These are phyloP conservation scores for Penicillium sp. DNA, from an alignment of 2,329 filamentous ascomycete species.

Conservation along the genomic window DNA sequence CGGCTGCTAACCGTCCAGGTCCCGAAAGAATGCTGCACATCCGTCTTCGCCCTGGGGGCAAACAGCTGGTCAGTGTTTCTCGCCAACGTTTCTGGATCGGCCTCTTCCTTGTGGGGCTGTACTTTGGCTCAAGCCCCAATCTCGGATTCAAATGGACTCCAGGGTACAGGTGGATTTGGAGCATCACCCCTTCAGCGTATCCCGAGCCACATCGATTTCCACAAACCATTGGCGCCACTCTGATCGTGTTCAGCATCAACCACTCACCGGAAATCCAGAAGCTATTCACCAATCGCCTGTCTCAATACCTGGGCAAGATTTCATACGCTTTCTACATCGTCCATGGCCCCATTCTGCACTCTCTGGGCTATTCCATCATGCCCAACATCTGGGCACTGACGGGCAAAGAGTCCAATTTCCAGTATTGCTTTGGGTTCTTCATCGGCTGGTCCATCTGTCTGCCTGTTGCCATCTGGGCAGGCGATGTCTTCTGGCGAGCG, in stretches of 20 bases:
- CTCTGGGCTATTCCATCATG: conserved; percentile 41
- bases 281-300: conserved; percentile 36
- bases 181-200: conserved; percentile 36
- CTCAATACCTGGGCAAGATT: conserved; percentile 44
- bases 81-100: conserved; percentile 32
- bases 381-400: conserved; percentile 36
- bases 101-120: conserved; percentile 38
- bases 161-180: conserved; percentile 37
- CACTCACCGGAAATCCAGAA: conserved; percentile 37
- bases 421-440: conserved; percentile 37
- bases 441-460: conserved; percentile 38
- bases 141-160: conserved; percentile 36
- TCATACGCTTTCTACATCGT: conserved; percentile 46
- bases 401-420: conserved; percentile 35
- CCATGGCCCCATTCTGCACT: conserved; percentile 42
- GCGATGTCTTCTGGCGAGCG: conserved; percentile 55
- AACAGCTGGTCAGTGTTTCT: conserved; percentile 18
- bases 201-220: conserved; percentile 41
- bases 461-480: conserved; percentile 46
- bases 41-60: conserved; percentile 11
- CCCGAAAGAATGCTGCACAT: conserved; percentile 13
- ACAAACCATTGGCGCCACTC: conserved; percentile 38
- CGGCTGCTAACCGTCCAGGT: conserved; percentile 4
- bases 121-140: conserved; percentile 40
- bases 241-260: conserved; percentile 41